Base-by-base conservation (phyloP, 371 early-diverging fungal genomes). In the Batkoa obscura region DNA sequence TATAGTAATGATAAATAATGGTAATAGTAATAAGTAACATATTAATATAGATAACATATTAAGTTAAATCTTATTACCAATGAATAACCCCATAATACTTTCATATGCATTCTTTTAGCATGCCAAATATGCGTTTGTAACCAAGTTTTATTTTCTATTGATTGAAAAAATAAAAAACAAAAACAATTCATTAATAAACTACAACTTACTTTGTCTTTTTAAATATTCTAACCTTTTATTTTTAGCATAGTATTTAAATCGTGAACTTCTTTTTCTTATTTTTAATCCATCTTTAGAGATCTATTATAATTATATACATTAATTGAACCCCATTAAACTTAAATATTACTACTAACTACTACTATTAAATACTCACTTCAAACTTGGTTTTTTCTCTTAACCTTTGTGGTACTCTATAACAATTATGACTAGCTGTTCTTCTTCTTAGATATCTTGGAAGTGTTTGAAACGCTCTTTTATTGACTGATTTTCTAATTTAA, bases 91-190 rank as follows among this genome's bases (percentile, higher is more conserved):
- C 93, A 93, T 13, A 76, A 62, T 53, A 86, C 76, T 23, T 52
- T 63, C 95, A 96, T 94, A 50, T 89, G 81, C 84, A 93, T 86
- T 52, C 97, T 75, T 63, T 96, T 96, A 4, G 93, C 82, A 60
- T 95, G 94, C 95, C 96, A 96, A 36, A 95, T 75, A 67, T 96
- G 97, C 13, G 96, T 95, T 65, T 94, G 93, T 33, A 96, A 65
- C 97, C 95, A 96, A 33, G 76, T 70, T n/a, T 81, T 80, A 1
- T 73, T 66, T 12, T 59, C 80, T 79, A n/a, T 62, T 38, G 1
- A 47, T 23, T 43, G 23, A 34, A 52, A 53, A 65, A 31, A 4
- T 31, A 48, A 23, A 48, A 2, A 2, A n/a, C n/a, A n/a, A n/a
- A n/a, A n/a, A n/a, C n/a, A n/a, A n/a, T n/a, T n/a, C n/a, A n/a